phyloP scores from a whole-genome alignment of 768 basidiomycete species.

The Amanita pseudoporphyria region DNA sequence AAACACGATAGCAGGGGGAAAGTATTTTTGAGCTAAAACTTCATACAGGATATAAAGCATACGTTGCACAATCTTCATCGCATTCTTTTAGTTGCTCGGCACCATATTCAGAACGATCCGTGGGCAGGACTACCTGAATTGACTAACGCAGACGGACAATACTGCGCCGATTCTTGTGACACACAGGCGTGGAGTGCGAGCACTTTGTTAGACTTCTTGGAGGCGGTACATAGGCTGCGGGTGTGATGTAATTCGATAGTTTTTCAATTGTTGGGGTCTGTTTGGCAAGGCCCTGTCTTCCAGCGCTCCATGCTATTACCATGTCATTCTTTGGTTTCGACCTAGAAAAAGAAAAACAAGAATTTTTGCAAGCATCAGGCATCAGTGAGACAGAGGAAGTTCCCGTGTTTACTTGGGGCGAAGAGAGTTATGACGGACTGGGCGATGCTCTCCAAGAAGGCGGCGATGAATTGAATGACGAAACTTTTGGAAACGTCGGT shows the following conservation, averaged over 20 bases:
- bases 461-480: slow-evolving; percentile 90
- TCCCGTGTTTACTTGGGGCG: slow-evolving; percentile 89
- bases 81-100: slow-evolving; percentile 58
- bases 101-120: slow-evolving; percentile 67
- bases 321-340: slow-evolving; percentile 86
- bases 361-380: slow-evolving; percentile 34
- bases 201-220: slow-evolving; percentile 83
- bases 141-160: slow-evolving; percentile 76
- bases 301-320: too few relatives aligned
- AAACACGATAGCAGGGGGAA: background rate
- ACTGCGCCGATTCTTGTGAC: slow-evolving; percentile 81
- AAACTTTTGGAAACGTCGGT: slow-evolving; percentile 79
- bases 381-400: slow-evolving; percentile 66
- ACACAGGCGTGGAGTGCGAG: slow-evolving; percentile 98
- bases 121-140: slow-evolving; percentile 95
- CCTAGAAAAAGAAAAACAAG: slow-evolving; percentile 56
- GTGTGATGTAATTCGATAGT: background rate
- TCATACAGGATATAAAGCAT: slow-evolving; percentile 46
- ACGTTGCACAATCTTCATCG: slow-evolving; percentile 78
- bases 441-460: slow-evolving; percentile 84
- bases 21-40: slow-evolving; percentile 6
- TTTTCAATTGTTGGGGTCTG: background rate
- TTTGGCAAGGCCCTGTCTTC: background rate
- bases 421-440: slow-evolving; percentile 83
- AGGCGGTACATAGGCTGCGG: slow-evolving; percentile 47